These are phyloP conservation scores for Cotoneaster glaucophyllus DNA, from an alignment of 306 rosid species.

Conservation along the genomic window DNA sequence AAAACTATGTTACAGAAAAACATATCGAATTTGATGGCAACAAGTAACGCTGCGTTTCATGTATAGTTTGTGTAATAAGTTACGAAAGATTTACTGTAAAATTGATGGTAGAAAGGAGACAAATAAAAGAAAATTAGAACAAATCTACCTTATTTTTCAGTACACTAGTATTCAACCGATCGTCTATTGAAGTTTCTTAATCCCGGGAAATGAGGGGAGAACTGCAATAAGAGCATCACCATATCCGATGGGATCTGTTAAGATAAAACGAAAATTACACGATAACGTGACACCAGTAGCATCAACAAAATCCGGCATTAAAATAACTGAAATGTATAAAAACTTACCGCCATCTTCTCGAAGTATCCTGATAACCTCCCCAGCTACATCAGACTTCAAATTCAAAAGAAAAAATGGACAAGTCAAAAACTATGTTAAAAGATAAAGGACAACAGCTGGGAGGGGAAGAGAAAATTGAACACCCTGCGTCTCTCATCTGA, in stretches of 20 bases:
- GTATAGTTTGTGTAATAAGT: background rate
- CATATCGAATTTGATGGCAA: background rate
- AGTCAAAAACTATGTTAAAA: background rate
- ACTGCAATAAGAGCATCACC: constrained; percentile 75
- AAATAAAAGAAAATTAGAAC: background rate
- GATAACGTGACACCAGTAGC: background rate
- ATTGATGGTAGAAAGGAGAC: background rate
- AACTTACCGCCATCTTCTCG: constrained; percentile 76
- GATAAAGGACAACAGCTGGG: background rate
- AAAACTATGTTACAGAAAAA: background rate
- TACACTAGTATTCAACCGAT: background rate
- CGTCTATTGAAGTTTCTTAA: constrained; percentile 69
- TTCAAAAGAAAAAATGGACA: constrained; percentile 19
- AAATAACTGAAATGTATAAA: background rate
- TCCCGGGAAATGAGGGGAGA: constrained; percentile 90
- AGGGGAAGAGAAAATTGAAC: background rate
- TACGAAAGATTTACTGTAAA: background rate
- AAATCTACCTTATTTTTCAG: background rate
- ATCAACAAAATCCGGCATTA: background rate
- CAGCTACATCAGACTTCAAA: constrained; percentile 65
- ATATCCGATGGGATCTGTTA: constrained; percentile 83
- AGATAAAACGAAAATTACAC: background rate
- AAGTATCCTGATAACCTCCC: constrained; percentile 85
- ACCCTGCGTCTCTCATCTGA: background rate
- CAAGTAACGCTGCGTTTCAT: background rate